These are phyloP conservation scores for Onygenales sp. DNA, from an alignment of 2,329 filamentous ascomycete genomes.

Conservation along the genomic window DNA sequence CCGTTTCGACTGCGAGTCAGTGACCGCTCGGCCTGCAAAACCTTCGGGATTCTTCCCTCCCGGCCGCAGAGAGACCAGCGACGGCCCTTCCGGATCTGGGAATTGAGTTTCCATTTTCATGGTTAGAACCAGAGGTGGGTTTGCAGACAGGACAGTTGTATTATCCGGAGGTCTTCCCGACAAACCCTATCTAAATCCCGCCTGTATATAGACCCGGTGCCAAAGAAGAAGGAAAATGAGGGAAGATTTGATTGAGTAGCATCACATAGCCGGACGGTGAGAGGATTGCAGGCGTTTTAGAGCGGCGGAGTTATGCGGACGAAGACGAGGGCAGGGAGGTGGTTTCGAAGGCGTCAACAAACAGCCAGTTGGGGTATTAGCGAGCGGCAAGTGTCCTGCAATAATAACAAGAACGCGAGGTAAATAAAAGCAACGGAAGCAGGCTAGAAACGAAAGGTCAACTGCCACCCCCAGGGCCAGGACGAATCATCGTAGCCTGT, in stretches of 20 bases:
- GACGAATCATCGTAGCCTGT: not conserved
- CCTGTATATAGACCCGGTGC: not conserved
- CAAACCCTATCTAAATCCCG: not conserved
- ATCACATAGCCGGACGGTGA: slow-evolving; percentile 1
- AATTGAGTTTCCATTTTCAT: slow-evolving; percentile 1
- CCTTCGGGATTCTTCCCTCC: not conserved
- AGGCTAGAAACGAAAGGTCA: slow-evolving; percentile 1
- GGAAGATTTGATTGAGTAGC: not conserved
- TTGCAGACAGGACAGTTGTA: not conserved
- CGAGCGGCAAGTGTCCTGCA: not conserved
- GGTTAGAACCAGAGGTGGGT: not conserved
- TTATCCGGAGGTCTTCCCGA: not conserved
- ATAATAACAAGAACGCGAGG: slow-evolving; percentile 1
- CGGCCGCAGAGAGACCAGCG: not conserved
- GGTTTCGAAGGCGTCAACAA: slow-evolving; percentile 2
- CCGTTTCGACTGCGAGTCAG: not conserved
- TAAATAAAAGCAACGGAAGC: not conserved
- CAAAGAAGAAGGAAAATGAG: not conserved
- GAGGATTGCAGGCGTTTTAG: not conserved
- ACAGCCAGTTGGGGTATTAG: not conserved
- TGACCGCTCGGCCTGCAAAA: not conserved
- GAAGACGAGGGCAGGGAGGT: not conserved
- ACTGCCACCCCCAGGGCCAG: not conserved
- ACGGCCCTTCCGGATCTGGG: not conserved
- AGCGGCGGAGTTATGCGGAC: not conserved